Evolutionary conservation across 2,329 filamentous ascomycete genomes (phyloP), one percentile per base, ranked within the genome.

Genomic region (Alternaria arborescens): DNA sequence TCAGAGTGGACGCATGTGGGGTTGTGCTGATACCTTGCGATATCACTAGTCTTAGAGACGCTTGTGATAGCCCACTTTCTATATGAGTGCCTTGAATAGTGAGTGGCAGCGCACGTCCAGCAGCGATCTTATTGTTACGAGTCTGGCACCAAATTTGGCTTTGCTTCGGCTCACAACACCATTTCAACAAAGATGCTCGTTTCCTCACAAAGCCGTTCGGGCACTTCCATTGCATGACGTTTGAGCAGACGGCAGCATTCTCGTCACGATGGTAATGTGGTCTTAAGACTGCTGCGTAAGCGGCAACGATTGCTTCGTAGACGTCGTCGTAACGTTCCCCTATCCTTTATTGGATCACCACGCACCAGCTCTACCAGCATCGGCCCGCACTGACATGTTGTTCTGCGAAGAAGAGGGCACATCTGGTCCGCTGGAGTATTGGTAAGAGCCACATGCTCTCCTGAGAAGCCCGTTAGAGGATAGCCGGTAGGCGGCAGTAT

Each of bases 401-500:
- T 36, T 18, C 18, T 8, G 32, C n/a, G 18, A 52, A 47, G 32
- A 47, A 32, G 41, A 58, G 26, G 18, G 24, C 12, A 18, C 22
- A 58, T 53, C 16, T 20, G 22, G 5, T 11, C 48, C 28, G 34
- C 36, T 36, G 34, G 16, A 34, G 26, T 53, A 22, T 14, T 38
- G 38, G 20, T 22, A 24, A 20, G 26, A 44, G 20, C 16, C 30
- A 34, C 30, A 32, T 30, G 52, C n/a, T 34, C 41, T 43, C 24
- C 41, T 47, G 30, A 46, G 41, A 30, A 43, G 24, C 22, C 42
- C 26, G 36, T 28, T 54, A 24, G 34, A 36, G 24, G 24, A 26
- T 32, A 24, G 34, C 24, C 41, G 36, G 43, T 54, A 42, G 50
- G 55, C 55, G 55, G 55, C 18, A 58, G 48, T 20, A 34, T 53